phyloP scores from a whole-genome alignment of 306 rosid species.

The Rubus idaeus region DNA sequence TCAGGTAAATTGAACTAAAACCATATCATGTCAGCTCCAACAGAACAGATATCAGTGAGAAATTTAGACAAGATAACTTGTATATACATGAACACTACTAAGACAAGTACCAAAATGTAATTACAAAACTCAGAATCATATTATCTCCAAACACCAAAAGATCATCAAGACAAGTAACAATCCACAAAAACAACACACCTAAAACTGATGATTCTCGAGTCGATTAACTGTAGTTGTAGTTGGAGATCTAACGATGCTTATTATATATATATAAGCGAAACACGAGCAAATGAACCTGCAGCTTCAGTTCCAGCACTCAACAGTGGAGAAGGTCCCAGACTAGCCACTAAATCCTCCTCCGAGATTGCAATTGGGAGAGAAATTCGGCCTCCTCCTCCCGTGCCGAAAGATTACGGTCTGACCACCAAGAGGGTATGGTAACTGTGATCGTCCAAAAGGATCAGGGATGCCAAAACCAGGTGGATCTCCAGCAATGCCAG shows the following conservation, averaged over 20 bases:
- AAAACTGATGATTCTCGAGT: background rate
- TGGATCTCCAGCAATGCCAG: constrained; percentile 39
- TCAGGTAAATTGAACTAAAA: background rate
- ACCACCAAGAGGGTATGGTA: constrained; percentile 3
- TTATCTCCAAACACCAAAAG: background rate
- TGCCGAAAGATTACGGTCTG: background rate
- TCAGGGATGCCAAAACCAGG: constrained; percentile 27
- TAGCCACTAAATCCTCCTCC: constrained; percentile 30
- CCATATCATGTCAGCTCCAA: background rate
- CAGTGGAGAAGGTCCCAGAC: background rate
- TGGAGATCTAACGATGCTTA: background rate
- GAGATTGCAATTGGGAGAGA: constrained; percentile 27
- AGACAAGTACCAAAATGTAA: background rate
- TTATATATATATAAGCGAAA: background rate
- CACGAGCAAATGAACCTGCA: constrained; percentile 17
- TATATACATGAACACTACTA: background rate
- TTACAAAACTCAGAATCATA: background rate
- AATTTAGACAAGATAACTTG: background rate
- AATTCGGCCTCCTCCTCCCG: constrained; percentile 20
- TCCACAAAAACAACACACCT: background rate
- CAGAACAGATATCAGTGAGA: background rate
- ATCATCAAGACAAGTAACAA: background rate
- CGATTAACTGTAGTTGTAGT: background rate
- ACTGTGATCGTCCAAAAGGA: constrained; percentile 20
- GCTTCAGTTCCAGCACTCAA: background rate